Base-by-base conservation (phyloP, 768 basidiomycete species). In the Mycena rosella region DNA sequence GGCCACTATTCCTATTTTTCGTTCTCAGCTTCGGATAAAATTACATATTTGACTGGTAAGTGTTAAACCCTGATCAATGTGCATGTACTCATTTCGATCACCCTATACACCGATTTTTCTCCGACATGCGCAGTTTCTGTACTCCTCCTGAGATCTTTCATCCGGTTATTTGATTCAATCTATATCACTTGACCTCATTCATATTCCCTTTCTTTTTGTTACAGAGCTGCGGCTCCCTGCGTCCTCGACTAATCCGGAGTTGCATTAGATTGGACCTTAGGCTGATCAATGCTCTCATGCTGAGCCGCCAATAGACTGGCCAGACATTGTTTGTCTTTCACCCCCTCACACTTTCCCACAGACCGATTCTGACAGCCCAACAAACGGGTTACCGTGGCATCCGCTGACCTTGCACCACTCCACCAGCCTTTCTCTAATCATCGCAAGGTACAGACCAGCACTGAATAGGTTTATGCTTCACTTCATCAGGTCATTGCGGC, bases 141-240 rank as follows among this genome's bases (percentile, higher is more conserved):
- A 57, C 13, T 57, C 55, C 40, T 57, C 40, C 40, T 30, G 55
- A 57, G 55, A 13, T 57, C 55, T 29, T 57, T 44, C 51, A 34
- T 54, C 53, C 53, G 32, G 32, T 38, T 54, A 54, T 54, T 54
- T 38, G 53, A 77, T 77, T 54, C 53, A 54, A 54, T 38, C 53
- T 26, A 54, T 54, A n/a, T 54, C 36, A 54, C 53, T 54, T 54
- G 53, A 54, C 34, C 53, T 36, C 53, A 34, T 54, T 54, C 53
- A 38, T 54, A 54, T 38, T 30, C 36, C 30, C 53, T 54, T 54
- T 30, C 53, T 30, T 30, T 54, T 54, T 30, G 53, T 54, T 54
- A 54, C 20, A 30, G n/a, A 34, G 53, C 53, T 54, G 54, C 38
- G 54, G 54, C 26, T 56, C 54, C 38, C 40, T 57, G 55, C 40